phyloP scores from a whole-genome alignment of 1,139 yeast species.

The Debaryomyces subglobosus region DNA sequence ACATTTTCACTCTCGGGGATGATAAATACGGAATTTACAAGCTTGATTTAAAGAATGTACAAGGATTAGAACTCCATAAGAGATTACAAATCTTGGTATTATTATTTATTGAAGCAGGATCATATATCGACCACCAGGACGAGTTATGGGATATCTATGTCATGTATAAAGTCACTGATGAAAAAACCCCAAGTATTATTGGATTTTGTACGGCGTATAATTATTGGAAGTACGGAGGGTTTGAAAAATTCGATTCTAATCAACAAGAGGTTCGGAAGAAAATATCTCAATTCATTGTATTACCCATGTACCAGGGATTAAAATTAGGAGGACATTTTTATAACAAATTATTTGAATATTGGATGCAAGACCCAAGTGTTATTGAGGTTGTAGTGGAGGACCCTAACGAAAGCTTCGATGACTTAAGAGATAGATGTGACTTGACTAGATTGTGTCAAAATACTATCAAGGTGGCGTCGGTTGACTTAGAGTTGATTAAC shows the following conservation, averaged over 20 bases:
- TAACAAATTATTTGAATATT: constrained; percentile 51
- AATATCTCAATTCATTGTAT: constrained; percentile 82
- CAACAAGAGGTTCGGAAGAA: constrained; percentile 59
- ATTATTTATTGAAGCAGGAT: constrained; percentile 91
- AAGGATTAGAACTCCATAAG: constrained; percentile 58
- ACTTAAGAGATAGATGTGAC: constrained; percentile 83
- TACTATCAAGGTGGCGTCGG: not conserved
- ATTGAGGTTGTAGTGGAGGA: constrained; percentile 89
- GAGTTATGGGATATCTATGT: constrained; percentile 70
- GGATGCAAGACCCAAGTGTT: constrained; percentile 58
- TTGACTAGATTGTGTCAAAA: constrained; percentile 49
- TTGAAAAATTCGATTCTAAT: constrained; percentile 55
- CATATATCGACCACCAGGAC: constrained; percentile 78
- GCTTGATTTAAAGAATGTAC: constrained; percentile 40
- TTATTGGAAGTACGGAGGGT: constrained; percentile 76
- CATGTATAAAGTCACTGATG: constrained; percentile 49
- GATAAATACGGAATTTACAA: constrained; percentile 39
- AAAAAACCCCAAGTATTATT: constrained; percentile 47
- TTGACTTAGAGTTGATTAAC: constrained; percentile 25
- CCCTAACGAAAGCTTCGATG: constrained; percentile 93
- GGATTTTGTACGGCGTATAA: constrained; percentile 87
- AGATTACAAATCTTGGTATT: constrained; percentile 80
- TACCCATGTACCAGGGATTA: constrained; percentile 78
- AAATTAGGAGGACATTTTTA: constrained; percentile 75
- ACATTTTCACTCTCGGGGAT: constrained; percentile 32